A percentile compares a stretch with the other conserved stretches of the same genome.
Evolutionary conservation across 345 rosid species (phyloP).

Genomic region (Citrus trifoliata): DNA sequence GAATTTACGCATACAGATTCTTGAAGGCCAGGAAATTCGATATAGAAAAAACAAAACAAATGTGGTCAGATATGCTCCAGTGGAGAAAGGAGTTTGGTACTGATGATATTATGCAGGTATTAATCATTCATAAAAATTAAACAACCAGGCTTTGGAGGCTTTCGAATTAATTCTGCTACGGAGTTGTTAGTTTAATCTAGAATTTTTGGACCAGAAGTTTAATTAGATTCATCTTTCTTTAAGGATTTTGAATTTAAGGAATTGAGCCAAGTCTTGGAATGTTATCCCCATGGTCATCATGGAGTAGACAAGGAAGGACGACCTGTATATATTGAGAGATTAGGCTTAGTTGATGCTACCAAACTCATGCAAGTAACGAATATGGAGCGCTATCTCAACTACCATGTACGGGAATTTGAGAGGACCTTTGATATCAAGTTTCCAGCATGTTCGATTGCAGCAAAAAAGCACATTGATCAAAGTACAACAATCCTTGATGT

Average conservation of each 20-base stretch:
- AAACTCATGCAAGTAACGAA: conserved; percentile 93
- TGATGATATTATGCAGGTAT: conserved; percentile 70
- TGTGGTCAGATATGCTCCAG: conserved; percentile 90
- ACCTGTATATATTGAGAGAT: conserved; percentile 88
- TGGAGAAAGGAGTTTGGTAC: conserved; percentile 93
- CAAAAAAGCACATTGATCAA: conserved; percentile 84
- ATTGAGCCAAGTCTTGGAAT: conserved; percentile 53
- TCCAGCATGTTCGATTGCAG: conserved; percentile 90
- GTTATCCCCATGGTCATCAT: conserved; percentile 94
- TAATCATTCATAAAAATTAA: neutral
- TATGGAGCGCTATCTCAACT: conserved; percentile 84
- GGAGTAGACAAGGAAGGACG: conserved; percentile 93
- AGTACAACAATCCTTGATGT: conserved; percentile 97
- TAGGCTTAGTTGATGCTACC: conserved; percentile 78
- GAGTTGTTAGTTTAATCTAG: neutral
- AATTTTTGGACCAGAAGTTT: neutral
- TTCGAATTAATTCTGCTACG: too few relatives aligned
- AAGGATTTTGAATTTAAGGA: conserved; percentile 86
- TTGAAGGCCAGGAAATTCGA: conserved; percentile 94
- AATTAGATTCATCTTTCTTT: neutral
- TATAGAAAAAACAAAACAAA: conserved; percentile 78
- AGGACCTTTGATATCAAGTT: conserved; percentile 72
- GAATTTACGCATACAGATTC: conserved; percentile 43
- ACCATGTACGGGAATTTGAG: conserved; percentile 95
- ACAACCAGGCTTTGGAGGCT: neutral